These are phyloP conservation scores for Flagelloscypha sp. DNA, from an alignment of 768 basidiomycete genomes.

Conservation along the genomic window DNA sequence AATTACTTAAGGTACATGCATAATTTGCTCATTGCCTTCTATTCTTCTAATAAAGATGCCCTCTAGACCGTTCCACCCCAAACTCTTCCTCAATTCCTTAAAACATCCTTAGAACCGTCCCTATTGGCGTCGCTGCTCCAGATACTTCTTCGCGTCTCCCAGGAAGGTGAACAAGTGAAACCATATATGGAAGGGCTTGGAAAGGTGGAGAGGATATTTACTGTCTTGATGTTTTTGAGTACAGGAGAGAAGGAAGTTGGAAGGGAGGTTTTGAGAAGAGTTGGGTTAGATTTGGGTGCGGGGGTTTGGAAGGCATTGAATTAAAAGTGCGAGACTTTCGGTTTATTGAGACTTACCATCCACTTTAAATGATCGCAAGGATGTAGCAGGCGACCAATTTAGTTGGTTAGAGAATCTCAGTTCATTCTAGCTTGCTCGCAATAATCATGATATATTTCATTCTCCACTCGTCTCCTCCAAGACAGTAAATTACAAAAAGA, in stretches of 20 bases:
- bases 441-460: too few relatives aligned
- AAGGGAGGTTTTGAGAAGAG: constrained; percentile 34
- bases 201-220: constrained; percentile 52
- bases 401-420: too few relatives aligned
- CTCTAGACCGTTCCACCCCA: constrained; percentile 46
- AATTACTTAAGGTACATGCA: constrained; percentile 46
- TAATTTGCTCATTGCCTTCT: constrained; percentile 1
- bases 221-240: constrained; percentile 57
- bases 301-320: too few relatives aligned
- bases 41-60: background rate
- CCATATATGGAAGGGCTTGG: constrained; percentile 48
- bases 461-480: too few relatives aligned
- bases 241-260: constrained; percentile 42
- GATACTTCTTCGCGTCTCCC: constrained; percentile 32
- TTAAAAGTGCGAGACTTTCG: too few relatives aligned
- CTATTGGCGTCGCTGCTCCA: constrained; percentile 51
- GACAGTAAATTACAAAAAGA: too few relatives aligned
- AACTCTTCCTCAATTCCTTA: constrained; percentile 53
- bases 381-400: too few relatives aligned
- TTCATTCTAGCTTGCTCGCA: too few relatives aligned
- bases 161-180: constrained; percentile 17
- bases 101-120: constrained; percentile 60
- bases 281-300: constrained; percentile 28
- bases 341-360: too few relatives aligned
- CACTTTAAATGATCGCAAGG: too few relatives aligned